Conservation (phyloP, 1,284 basidiomycete genomes). For the Microbotryomycetes sp. region DNA sequence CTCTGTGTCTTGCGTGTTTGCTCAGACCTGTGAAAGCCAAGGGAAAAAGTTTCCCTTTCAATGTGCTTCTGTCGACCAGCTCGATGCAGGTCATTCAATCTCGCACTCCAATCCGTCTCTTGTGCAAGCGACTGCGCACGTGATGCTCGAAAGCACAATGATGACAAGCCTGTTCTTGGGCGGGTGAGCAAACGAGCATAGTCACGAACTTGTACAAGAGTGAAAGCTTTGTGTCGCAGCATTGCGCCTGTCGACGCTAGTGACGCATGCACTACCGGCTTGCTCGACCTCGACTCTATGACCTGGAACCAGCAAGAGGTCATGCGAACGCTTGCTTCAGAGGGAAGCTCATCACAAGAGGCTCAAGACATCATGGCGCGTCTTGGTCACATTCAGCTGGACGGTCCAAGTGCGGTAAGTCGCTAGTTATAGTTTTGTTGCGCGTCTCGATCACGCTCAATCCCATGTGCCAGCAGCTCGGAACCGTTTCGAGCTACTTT, state of each 20-base stretch:
- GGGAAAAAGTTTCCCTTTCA: too few relatives aligned
- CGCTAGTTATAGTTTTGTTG: too few relatives aligned
- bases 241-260: slow-evolving; percentile 59
- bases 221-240: background rate
- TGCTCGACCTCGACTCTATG: slow-evolving; percentile 54
- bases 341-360: slow-evolving; percentile 48
- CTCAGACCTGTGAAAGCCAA: slow-evolving; percentile 39
- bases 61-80: background rate
- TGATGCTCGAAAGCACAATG: slow-evolving; percentile 62
- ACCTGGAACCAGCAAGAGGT: slow-evolving; percentile 66
- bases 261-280: slow-evolving; percentile 64
- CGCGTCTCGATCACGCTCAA: too few relatives aligned
- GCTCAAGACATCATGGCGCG: slow-evolving; percentile 6
- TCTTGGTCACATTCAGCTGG: slow-evolving; percentile 3
- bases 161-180: slow-evolving; percentile 62
- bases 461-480: slow-evolving; percentile 48
- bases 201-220: too few relatives aligned
- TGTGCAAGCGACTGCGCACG: slow-evolving; percentile 58
- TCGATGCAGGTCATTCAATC: background rate
- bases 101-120: slow-evolving; percentile 43
- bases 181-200: slow-evolving; percentile 43
- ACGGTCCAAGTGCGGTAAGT: slow-evolving; percentile 10
- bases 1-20: slow-evolving; percentile 57
- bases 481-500: slow-evolving; percentile 61
- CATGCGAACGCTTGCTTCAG: slow-evolving; percentile 47